phyloP scores from a whole-genome alignment of 2,329 filamentous ascomycete genomes.

The Colletotrichum sp. region DNA sequence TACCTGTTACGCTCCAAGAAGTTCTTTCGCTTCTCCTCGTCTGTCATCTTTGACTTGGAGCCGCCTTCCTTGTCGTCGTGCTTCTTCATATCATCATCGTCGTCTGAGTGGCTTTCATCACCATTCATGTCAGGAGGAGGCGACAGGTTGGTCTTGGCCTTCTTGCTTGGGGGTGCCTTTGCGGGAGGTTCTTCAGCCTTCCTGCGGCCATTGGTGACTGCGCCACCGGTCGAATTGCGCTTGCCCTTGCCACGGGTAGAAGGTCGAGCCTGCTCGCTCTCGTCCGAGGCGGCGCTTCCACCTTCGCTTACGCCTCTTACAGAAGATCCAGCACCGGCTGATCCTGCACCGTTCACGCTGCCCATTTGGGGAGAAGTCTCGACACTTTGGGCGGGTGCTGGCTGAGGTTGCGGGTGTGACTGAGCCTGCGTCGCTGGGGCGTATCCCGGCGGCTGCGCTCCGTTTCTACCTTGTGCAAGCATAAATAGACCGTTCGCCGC shows the following conservation, averaged over 20 bases:
- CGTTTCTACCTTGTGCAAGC: slow-evolving; percentile 78
- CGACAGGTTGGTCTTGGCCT: slow-evolving; percentile 65
- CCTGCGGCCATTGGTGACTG: slow-evolving; percentile 68
- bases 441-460: slow-evolving; percentile 57
- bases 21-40: slow-evolving; percentile 98
- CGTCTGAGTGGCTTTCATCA: slow-evolving; percentile 35
- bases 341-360: slow-evolving; percentile 49
- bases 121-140: slow-evolving; percentile 33
- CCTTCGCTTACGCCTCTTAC: slow-evolving; percentile 69
- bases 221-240: slow-evolving; percentile 56
- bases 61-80: slow-evolving; percentile 56
- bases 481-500: slow-evolving; percentile 94
- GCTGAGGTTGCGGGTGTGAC: slow-evolving; percentile 54
- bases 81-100: slow-evolving; percentile 56
- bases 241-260: slow-evolving; percentile 72
- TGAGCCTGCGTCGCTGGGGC: slow-evolving; percentile 48
- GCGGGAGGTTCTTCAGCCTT: slow-evolving; percentile 73
- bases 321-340: slow-evolving; percentile 38
- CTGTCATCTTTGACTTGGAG: slow-evolving; percentile 85
- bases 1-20: slow-evolving; percentile 97
- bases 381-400: slow-evolving; percentile 36
- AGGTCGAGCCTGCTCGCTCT: slow-evolving; percentile 71
- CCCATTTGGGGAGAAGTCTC: slow-evolving; percentile 58
- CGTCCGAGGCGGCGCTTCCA: slow-evolving; percentile 75
- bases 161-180: slow-evolving; percentile 74